Percentiles rank a stretch among this genome's conserved stretches.
Conservation (phyloP, 352 stramenopile species). For the Globisporangium mamillatum region DNA sequence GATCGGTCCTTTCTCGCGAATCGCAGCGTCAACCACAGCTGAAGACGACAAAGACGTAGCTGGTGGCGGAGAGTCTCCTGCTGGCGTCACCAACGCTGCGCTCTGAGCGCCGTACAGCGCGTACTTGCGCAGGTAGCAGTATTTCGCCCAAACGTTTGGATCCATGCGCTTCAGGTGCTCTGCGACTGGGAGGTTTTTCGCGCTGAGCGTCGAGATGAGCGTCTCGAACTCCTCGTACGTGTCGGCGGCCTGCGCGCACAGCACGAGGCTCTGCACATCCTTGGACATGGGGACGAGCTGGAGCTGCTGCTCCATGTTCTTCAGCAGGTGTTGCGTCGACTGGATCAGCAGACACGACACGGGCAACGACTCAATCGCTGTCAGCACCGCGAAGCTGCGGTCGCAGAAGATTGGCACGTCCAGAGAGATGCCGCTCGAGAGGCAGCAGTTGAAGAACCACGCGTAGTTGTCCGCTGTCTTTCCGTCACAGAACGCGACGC, state of each 20-base stretch:
- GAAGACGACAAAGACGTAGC: slow-evolving; percentile 20
- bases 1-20: slow-evolving; percentile 29
- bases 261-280: slow-evolving; percentile 28
- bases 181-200: slow-evolving; percentile 22
- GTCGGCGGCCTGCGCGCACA: slow-evolving; percentile 30
- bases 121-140: slow-evolving; percentile 39
- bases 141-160: slow-evolving; percentile 33
- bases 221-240: slow-evolving; percentile 35
- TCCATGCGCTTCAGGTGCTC: slow-evolving; percentile 27
- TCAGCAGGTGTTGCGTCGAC: slow-evolving; percentile 35
- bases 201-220: slow-evolving; percentile 19
- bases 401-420: slow-evolving; percentile 47
- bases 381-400: slow-evolving; percentile 23
- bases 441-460: slow-evolving; percentile 45
- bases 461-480: slow-evolving; percentile 33
- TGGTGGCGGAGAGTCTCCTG: background rate
- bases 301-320: slow-evolving; percentile 23
- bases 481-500: slow-evolving; percentile 34
- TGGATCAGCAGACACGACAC: slow-evolving; percentile 37
- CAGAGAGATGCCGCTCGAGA: slow-evolving; percentile 31
- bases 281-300: slow-evolving; percentile 22
- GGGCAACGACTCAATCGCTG: slow-evolving; percentile 28
- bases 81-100: slow-evolving; percentile 23
- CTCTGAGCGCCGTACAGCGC: slow-evolving; percentile 41
- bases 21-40: slow-evolving; percentile 13